A percentile compares a stretch with the other conserved stretches of the same genome.
Conservation (phyloP, 139 green algal genomes). For the Penium margaritaceum region DNA sequence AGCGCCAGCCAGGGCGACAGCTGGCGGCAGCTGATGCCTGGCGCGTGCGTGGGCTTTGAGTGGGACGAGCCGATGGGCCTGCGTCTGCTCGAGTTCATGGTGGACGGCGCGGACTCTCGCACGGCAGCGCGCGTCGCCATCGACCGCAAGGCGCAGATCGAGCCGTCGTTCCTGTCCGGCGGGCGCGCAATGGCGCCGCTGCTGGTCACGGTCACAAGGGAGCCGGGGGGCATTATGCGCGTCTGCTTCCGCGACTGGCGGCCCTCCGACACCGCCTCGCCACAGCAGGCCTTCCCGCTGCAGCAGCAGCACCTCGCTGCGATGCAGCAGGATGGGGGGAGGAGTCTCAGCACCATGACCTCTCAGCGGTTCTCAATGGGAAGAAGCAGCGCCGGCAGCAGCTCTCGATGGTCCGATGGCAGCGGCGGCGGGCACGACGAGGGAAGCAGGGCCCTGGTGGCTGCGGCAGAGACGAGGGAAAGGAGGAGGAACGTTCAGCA, state of each 20-base stretch:
- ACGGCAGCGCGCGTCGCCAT: slow-evolving; percentile 3
- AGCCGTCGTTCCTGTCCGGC: neutral
- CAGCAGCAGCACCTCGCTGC: too few species aligned
- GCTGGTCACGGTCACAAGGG: slow-evolving; percentile 3
- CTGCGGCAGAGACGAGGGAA: neutral
- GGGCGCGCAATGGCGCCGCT: slow-evolving; percentile 17
- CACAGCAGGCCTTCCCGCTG: neutral
- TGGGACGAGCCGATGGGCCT: slow-evolving; percentile 23
- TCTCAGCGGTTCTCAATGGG: too few species aligned
- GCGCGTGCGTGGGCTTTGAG: slow-evolving; percentile 10
- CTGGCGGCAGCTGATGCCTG: slow-evolving; percentile 27
- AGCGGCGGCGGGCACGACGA: too few species aligned
- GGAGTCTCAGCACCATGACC: too few species aligned
- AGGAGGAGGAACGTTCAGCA: too few species aligned
- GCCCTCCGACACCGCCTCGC: neutral
- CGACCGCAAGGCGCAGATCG: slow-evolving; percentile 12
- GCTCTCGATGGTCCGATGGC: too few species aligned
- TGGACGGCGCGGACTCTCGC: slow-evolving; percentile 24
- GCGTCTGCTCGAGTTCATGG: slow-evolving; percentile 40
- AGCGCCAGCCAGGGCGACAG: too few species aligned
- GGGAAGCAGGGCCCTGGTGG: too few species aligned
- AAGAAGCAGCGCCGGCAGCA: too few species aligned
- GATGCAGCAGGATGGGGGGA: too few species aligned
- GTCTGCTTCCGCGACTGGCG: slow-evolving; percentile 24
- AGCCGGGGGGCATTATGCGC: slow-evolving; percentile 12